These are phyloP conservation scores for Fusarium heterosporum DNA, from an alignment of 2,329 filamentous ascomycete species.

Conservation along the genomic window DNA sequence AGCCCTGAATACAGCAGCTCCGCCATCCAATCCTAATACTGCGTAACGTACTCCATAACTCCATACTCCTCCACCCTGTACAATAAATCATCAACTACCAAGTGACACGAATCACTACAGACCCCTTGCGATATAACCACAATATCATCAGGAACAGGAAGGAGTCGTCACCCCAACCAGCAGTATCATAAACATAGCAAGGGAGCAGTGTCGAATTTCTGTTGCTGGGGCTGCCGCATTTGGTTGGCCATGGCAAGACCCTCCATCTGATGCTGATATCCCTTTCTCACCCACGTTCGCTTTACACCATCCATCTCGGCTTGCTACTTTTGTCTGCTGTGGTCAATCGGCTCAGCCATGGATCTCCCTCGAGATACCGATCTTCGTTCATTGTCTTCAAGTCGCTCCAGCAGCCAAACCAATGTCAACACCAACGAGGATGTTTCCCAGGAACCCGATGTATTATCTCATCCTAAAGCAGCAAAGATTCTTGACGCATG, in stretches of 20 bases:
- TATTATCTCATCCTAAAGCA: conserved; percentile 48
- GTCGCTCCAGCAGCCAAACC: conserved; percentile 27
- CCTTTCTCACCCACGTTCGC: conserved; percentile 5
- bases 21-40: background rate
- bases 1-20: conserved; percentile 7
- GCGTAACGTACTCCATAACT: background rate
- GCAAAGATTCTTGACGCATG: conserved; percentile 67
- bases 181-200: conserved; percentile 1
- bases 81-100: conserved; percentile 11
- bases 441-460: conserved; percentile 28
- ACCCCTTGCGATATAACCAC: conserved; percentile 15
- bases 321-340: background rate
- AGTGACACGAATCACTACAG: conserved; percentile 33
- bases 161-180: background rate
- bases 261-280: conserved; percentile 22
- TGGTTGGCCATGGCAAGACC: conserved; percentile 28
- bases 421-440: conserved; percentile 26
- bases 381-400: conserved; percentile 18
- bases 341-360: conserved; percentile 27
- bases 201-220: conserved; percentile 2
- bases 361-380: conserved; percentile 18
- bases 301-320: background rate
- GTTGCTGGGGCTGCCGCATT: background rate
- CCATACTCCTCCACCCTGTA: background rate
- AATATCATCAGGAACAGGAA: conserved; percentile 2